phyloP scores from a whole-genome alignment of 2,329 filamentous ascomycete species.

The Trichoderma sp. region DNA sequence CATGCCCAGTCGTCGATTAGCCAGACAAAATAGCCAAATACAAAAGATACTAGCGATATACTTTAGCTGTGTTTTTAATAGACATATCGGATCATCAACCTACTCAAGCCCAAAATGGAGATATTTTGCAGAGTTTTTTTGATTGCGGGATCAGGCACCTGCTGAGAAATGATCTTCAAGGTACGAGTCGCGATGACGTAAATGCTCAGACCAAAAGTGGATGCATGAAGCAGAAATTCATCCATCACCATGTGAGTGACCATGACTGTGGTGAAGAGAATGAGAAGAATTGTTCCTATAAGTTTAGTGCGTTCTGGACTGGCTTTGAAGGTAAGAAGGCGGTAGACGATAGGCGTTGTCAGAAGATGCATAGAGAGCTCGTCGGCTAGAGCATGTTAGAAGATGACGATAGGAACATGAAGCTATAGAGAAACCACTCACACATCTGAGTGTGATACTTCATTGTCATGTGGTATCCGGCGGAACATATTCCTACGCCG shows the following conservation, averaged over 20 bases:
- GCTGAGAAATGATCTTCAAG: constrained; percentile 37
- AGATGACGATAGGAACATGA: background rate
- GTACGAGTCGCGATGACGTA: constrained; percentile 39
- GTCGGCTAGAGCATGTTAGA: constrained; percentile 36
- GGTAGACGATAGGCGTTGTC: constrained; percentile 44
- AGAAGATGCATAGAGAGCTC: constrained; percentile 46
- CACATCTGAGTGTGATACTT: constrained; percentile 42
- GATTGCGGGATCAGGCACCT: constrained; percentile 34
- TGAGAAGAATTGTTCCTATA: constrained; percentile 29
- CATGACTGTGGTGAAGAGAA: constrained; percentile 40
- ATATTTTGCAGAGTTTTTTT: constrained; percentile 29
- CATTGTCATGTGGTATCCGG: constrained; percentile 39
- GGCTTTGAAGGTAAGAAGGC: constrained; percentile 42
- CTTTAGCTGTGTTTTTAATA: constrained; percentile 24
- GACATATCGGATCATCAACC: background rate
- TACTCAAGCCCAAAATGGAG: constrained; percentile 36
- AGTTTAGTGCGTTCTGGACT: constrained; percentile 32
- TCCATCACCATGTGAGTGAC: constrained; percentile 47
- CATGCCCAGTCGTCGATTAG: constrained; percentile 43
- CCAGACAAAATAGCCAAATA: constrained; percentile 44
- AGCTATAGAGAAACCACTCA: constrained; percentile 26
- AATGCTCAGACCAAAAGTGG: constrained; percentile 39
- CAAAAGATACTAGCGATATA: constrained; percentile 31
- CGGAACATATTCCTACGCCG: constrained; percentile 39
- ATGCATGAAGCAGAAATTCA: constrained; percentile 45